phyloP scores from a whole-genome alignment of 2,329 filamentous ascomycete species.

The Cordyceps farinosa region DNA sequence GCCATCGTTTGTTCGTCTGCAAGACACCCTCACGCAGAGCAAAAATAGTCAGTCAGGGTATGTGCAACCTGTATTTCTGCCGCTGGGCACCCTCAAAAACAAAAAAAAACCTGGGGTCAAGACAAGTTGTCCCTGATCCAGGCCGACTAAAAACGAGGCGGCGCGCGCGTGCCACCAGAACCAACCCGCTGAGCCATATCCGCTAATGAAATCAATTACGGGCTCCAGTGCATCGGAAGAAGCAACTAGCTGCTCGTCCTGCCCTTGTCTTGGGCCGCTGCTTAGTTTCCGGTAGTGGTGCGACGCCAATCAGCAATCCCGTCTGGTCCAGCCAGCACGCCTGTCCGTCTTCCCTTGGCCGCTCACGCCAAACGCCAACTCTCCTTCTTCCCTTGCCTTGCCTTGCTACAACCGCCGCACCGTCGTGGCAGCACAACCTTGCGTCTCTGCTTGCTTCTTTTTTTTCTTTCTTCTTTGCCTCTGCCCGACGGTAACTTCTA shows the following conservation, averaged over 20 bases:
- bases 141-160: neutral
- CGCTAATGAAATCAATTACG: neutral
- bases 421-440: neutral
- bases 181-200: neutral
- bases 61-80: no score
- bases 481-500: neutral
- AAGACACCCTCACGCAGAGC: no score
- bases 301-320: constrained; percentile 11
- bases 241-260: neutral
- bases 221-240: no score
- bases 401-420: neutral
- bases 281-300: neutral
- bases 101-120: neutral
- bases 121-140: neutral
- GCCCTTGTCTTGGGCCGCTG: constrained; percentile 4
- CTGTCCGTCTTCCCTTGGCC: constrained; percentile 8
- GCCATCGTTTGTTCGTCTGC: no score
- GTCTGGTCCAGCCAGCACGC: neutral
- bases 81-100: no score
- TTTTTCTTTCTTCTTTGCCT: neutral
- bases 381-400: neutral
- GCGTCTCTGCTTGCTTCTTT: neutral
- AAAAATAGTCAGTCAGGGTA: no score
- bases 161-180: neutral
- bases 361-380: constrained; percentile 7